Evolutionary conservation across 371 early-diverging fungal species (phyloP), one percentile per base, ranked within the genome.

Genomic region (Batrachochytrium dendrobatidis): DNA sequence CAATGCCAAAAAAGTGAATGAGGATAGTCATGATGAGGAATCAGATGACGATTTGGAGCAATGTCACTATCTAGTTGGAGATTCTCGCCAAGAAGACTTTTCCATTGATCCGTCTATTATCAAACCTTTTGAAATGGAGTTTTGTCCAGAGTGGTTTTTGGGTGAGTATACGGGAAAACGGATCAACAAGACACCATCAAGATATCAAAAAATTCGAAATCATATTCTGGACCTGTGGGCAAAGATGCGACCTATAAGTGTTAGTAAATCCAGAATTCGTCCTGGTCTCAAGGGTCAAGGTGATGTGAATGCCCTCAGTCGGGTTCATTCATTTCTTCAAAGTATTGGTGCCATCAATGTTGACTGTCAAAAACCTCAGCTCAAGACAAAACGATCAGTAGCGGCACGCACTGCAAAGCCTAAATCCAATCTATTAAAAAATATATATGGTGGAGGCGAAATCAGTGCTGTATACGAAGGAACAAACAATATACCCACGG

Each of bases 271-370:
- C 25, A 73, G 77, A 18, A 86, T 80, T 4, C 73, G 90, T 32
- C 75, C 77, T 0, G 87, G 85, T 0, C 64, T 89, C 30, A 83
- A 80, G 57, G 65, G 60, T n/a, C 82, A 86, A 65, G 94, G 94
- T 20, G 94, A 93, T 62, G 94, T 94, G 20, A 90, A 95, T 69
- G 92, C 92, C 1, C 90, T 95, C 31, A 84, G 89, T 1, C 76
- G 94, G 5, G 87, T 95, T 5, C 94, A 93, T 68, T 62, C 80
- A 18, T 94, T 86, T 70, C 70, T 95, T 29, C 92, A 94, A 64
- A 68, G 64, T n/a, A 66, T 85, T 24, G 87, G 87, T 6, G 85
- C 82, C 15, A 92, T 94, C 62, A 94, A 94, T 55, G 33, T 43
- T 1, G 66, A 63, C 8, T 44, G 57, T 60, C n/a, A n/a, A n/a